phyloP scores from a whole-genome alignment of 2,329 filamentous ascomycete species.

The Metarhizium guizhouense region DNA sequence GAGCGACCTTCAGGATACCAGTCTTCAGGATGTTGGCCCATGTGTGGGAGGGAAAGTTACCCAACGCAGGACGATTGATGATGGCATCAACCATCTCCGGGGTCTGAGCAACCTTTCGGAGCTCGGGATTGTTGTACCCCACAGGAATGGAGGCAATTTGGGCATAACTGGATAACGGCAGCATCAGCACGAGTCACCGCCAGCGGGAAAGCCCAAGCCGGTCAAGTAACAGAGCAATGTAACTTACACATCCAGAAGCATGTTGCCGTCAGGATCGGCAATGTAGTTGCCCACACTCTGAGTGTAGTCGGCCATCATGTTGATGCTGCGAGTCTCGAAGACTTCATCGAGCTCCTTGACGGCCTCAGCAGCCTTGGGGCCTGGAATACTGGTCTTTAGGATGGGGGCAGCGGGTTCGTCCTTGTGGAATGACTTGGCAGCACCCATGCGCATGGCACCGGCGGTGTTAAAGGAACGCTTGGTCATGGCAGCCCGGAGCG shows the following conservation, averaged over 20 bases:
- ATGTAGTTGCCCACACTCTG: conserved; percentile 76
- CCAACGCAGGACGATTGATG: conserved; percentile 82
- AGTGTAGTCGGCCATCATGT: conserved; percentile 71
- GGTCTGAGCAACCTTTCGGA: conserved; percentile 61
- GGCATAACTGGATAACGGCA: conserved; percentile 50
- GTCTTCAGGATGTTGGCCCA: conserved; percentile 74
- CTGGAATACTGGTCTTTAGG: conserved; percentile 59
- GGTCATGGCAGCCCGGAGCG: conserved; percentile 3
- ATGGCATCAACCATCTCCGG: conserved; percentile 72
- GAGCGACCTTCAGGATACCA: conserved; percentile 74
- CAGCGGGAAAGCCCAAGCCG: neutral
- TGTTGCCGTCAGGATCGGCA: conserved; percentile 61
- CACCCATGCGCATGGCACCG: conserved; percentile 16
- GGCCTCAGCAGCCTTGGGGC: conserved; percentile 61
- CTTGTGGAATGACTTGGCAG: conserved; percentile 30
- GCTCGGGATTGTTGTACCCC: conserved; percentile 81
- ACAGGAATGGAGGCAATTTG: conserved; percentile 91
- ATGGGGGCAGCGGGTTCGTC: conserved; percentile 44
- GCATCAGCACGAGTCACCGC: neutral
- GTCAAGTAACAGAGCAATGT: neutral
- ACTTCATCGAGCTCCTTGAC: conserved; percentile 66
- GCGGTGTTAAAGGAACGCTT: conserved; percentile 7
- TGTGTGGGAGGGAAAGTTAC: conserved; percentile 82
- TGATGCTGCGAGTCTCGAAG: conserved; percentile 79
- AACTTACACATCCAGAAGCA: conserved; percentile 61